These are phyloP conservation scores for Rhodotorula sp. DNA, from an alignment of 1,284 basidiomycete species.

Conservation along the genomic window DNA sequence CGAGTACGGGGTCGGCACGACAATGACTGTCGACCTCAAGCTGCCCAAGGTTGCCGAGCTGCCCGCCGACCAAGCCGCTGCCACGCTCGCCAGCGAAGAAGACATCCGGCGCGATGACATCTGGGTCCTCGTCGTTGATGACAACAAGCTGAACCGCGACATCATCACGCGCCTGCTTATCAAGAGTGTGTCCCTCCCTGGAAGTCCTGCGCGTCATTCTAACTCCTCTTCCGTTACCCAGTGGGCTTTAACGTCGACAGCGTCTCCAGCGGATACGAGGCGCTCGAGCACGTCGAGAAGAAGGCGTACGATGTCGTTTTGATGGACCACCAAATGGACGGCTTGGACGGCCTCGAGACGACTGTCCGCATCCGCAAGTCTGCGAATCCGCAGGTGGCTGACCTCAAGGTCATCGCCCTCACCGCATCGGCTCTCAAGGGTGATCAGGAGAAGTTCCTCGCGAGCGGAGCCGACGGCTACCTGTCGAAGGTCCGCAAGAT, in stretches of 20 bases:
- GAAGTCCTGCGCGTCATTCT: too few relatives aligned
- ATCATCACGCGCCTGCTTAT: constrained; percentile 31
- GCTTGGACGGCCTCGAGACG: constrained; percentile 40
- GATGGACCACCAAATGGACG: constrained; percentile 41
- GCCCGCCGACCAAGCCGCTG: background rate
- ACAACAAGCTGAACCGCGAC: constrained; percentile 40
- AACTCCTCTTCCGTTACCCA: background rate
- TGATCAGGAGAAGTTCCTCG: constrained; percentile 39
- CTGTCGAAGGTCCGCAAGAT: constrained; percentile 34
- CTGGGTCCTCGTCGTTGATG: constrained; percentile 38
- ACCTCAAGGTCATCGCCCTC: constrained; percentile 39
- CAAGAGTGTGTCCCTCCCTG: constrained; percentile 12
- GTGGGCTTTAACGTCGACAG: constrained; percentile 20
- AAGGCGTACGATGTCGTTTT: constrained; percentile 34
- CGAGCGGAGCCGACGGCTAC: constrained; percentile 39
- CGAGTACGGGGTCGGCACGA: constrained; percentile 36
- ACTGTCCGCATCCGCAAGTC: constrained; percentile 33
- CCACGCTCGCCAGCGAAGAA: constrained; percentile 3
- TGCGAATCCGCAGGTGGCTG: constrained; percentile 4
- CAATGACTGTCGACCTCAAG: constrained; percentile 19
- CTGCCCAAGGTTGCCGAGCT: constrained; percentile 7
- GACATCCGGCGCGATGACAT: constrained; percentile 3
- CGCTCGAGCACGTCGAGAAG: constrained; percentile 20
- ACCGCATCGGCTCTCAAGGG: constrained; percentile 41
- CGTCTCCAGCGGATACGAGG: constrained; percentile 19